Evolutionary conservation across 2,329 filamentous ascomycete species (phyloP), one percentile per base, ranked within the genome.

Genomic region (Chrysosporium queenslandicum): DNA sequence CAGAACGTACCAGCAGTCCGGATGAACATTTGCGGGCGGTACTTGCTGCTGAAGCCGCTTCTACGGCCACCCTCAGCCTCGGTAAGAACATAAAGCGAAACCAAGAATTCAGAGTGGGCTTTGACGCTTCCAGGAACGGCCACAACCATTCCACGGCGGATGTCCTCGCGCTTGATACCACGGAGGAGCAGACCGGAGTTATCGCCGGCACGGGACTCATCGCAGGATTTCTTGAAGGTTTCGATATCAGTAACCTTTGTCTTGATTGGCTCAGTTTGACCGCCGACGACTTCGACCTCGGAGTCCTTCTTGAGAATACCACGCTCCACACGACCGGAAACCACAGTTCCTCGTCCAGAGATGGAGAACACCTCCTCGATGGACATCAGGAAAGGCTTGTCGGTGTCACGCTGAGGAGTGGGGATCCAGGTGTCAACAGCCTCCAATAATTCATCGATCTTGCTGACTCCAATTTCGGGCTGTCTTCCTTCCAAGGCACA

Each of bases 221-320:
- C 90, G 73, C 92, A 97, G 46, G 89, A 94, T 82, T 98, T 98
- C 81, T 97, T 96, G 81, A 98, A 98, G 60, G 91, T 98, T 79
- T 98, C 92, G 62, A 98, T 97, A 68, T 98, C 94, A 66, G 92
- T 98, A 60, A 98, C 91, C 80, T 96, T 97, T 72, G 92, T 97
- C 83, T 94, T 96, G 78, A 97, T 87, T 60, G 87, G 75, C 42
- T 82, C 79, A 53, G 74, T 72, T 61, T 84, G 82, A 77, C 92
- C 94, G 69, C 92, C 92, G 56, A 98, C 80, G 59, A 98, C 81
- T 78, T 98, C 92, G 60, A 98, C 82, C 68, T 98, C 92, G 58
- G 83, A 79, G 70, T 98, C 92, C 74, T 82, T 87, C 86, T 95
- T 97, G 66, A 98, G 76, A 53, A 81, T 72, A 76, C 92, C 92